Conservation (phyloP, 2,329 filamentous ascomycete species). For the Thielaviopsis ethacetica region DNA sequence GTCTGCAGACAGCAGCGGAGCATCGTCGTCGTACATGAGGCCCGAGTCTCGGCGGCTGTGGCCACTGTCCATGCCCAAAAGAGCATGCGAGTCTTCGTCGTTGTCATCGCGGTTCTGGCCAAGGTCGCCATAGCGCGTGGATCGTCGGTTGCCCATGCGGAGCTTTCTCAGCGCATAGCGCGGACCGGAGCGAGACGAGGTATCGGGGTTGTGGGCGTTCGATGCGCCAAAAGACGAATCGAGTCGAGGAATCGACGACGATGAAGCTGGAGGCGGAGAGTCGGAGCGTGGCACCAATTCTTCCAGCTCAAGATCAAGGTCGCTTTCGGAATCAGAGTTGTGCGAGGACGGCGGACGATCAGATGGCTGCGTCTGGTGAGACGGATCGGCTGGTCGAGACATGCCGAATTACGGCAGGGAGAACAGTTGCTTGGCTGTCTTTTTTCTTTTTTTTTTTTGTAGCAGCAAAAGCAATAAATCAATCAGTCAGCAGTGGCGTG, state of each 20-base stretch:
- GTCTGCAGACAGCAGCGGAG: conserved; percentile 46
- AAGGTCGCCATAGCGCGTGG: conserved; percentile 42
- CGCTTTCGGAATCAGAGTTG: conserved; percentile 25
- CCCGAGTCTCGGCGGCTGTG: conserved; percentile 40
- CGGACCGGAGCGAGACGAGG: conserved; percentile 16
- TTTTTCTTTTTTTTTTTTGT: not conserved
- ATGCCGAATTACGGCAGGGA: conserved; percentile 26
- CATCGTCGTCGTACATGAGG: conserved; percentile 50
- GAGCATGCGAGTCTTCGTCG: conserved; percentile 49
- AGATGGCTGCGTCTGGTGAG: conserved; percentile 40
- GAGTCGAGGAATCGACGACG: conserved; percentile 16
- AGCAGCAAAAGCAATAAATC: not conserved
- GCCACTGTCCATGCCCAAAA: conserved; percentile 47
- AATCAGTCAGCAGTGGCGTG: too few species aligned
- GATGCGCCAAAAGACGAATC: conserved; percentile 17
- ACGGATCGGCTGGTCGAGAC: conserved; percentile 34
- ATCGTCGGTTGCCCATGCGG: conserved; percentile 46
- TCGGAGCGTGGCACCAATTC: conserved; percentile 52
- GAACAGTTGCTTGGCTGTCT: not conserved
- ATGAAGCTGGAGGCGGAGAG: conserved; percentile 20
- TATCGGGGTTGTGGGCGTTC: conserved; percentile 14
- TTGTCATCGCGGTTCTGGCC: conserved; percentile 36
- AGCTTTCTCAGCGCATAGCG: conserved; percentile 56
- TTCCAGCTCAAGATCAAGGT: conserved; percentile 61
- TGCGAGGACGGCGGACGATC: conserved; percentile 32